Evolutionary conservation across 768 basidiomycete species (phyloP).

Genomic region (Dentipellis fragilis): DNA sequence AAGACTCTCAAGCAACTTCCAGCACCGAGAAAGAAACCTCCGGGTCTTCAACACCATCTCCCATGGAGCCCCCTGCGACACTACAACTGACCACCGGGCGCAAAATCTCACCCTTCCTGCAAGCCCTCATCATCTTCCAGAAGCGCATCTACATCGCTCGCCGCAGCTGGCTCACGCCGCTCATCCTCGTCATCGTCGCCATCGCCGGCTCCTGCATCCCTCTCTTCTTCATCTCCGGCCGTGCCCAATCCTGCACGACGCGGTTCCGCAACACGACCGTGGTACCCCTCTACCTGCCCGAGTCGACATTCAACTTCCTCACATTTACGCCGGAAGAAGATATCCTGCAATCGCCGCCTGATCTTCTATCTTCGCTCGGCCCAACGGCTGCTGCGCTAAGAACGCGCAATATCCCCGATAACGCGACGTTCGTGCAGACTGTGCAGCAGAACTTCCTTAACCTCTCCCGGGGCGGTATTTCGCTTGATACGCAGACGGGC

Average conservation of each 20-base stretch:
- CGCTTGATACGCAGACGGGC: constrained; percentile 40
- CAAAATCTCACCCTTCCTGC: constrained; percentile 43
- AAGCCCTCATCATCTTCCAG: constrained; percentile 64
- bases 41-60: constrained; percentile 5
- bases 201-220: constrained; percentile 56
- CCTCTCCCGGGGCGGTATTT: constrained; percentile 59
- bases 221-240: constrained; percentile 47
- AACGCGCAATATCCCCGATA: constrained; percentile 38
- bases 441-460: constrained; percentile 43
- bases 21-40: not conserved
- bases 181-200: constrained; percentile 31
- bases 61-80: constrained; percentile 3
- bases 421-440: constrained; percentile 46
- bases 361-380: constrained; percentile 38
- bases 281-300: constrained; percentile 47
- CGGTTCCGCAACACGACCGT: constrained; percentile 26
- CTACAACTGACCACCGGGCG: constrained; percentile 42
- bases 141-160: constrained; percentile 57
- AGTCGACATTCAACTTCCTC: constrained; percentile 28
- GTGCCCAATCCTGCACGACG: constrained; percentile 39
- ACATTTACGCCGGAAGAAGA: constrained; percentile 20
- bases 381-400: constrained; percentile 24
- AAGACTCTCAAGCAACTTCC: not conserved
- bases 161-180: constrained; percentile 59
- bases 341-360: constrained; percentile 45